Base-by-base conservation (phyloP, 2,329 filamentous ascomycete genomes). In the Fusarium dimerum region DNA sequence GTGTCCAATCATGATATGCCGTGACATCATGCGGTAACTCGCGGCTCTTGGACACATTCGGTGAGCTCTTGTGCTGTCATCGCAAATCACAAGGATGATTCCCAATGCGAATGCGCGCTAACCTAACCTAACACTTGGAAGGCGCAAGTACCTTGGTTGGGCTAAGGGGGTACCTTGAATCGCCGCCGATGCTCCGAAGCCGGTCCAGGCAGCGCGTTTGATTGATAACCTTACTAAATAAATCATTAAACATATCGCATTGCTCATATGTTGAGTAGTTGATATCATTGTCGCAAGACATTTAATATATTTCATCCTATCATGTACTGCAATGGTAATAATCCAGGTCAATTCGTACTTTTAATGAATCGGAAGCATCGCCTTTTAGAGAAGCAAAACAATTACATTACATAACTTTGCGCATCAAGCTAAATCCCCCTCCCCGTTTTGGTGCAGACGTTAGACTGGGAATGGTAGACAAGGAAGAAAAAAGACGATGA, bases 21-120 rank as follows among this genome's bases (percentile, higher is more conserved):
- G 43, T 64, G 59, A 56, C 54, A 59, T 61, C 55, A 65, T 57
- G 58, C 62, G 59, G 57, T 53, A 65, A 65, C 47, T 40, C 46
- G 54, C 62, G 60, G 62, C 62, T 59, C 56, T 62, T 40, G 41
- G 20, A 26, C 20, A 26, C 20, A 26, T 26, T 26, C 20, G 20
- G 20, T 26, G 20, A 26, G 20, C 20, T 26, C 20, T 26, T 4
- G 20, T 26, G 20, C 20, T 26, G 20, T 26, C 20, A 26, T 26
- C 20, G 7, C 20, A 26, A 26, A 26, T 26, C 20, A 26, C 20
- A 26, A 26, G 20, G 20, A 26, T 26, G 20, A 26, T 26, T 26
- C 20, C 20, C 20, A 26, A 26, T 26, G 20, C 20, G 20, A 26
- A 26, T 26, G 20, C 20, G 20, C 20, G 20, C 20, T 26, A 26